Base-by-base conservation (phyloP, 345 rosid species). In the Schrenkiella parvula region DNA sequence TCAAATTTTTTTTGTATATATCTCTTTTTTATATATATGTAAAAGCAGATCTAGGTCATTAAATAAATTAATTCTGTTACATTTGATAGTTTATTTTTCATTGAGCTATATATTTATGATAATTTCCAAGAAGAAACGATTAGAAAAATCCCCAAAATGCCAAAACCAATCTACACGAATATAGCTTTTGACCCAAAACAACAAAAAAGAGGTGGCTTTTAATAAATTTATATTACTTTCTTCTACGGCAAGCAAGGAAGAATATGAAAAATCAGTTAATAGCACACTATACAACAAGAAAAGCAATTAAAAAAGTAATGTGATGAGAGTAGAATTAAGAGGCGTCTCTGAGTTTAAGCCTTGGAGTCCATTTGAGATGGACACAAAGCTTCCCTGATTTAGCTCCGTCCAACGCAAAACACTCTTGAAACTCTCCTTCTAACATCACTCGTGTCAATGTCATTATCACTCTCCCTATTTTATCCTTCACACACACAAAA, bases 401-500 rank as follows among this genome's bases (percentile, higher is more conserved):
- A 2, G 93, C 73, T 18, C 90, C 93, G 4, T 84, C 93, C 35
- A 95, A 13, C 2, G 11, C 75, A 68, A 71, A 95, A 21, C 79
- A 64, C 11, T 87, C 93, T 72, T 87, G 86, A 60, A 79, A 46
- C 54, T 95, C 90, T 29, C 96, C 96, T 81, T 91, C 96, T 41
- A 89, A 4, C 80, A 88, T 67, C 32, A 87, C 96, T 83, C 84
- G 64, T 8, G 99, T 91, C 31, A 95, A 86, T 22, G 97, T 95
- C 97, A 87, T 84, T 46, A 89, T 84, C 64, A 84, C 83, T 82
- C 79, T 89, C 75, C 99, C 96, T 17, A 88, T 87, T 72, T 86
- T 89, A 43, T 88, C 85, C 91, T 92, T 50, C 22, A 41, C 12
- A 79, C 66, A 14, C 13, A 17, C 8, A 23, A 39, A 1, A 7